Evolutionary conservation across 306 rosid genomes (phyloP).

Genomic region (Vachellia collinsii): DNA sequence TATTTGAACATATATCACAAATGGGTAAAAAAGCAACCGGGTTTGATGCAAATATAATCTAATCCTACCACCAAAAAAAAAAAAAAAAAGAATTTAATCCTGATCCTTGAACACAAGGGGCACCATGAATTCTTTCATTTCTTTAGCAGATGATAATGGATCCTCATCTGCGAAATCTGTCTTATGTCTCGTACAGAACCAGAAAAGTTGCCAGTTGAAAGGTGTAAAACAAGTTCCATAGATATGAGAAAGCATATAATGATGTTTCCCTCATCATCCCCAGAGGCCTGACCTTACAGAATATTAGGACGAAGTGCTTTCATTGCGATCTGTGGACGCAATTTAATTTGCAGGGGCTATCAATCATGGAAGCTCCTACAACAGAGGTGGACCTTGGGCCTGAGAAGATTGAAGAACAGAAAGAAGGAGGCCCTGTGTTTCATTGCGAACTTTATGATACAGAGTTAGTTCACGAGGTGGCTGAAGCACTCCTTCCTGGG

Average conservation of each 20-base stretch:
- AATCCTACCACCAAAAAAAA: neutral
- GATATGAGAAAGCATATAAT: neutral
- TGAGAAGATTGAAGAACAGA: constrained; percentile 66
- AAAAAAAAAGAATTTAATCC: neutral
- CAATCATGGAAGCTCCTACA: constrained; percentile 51
- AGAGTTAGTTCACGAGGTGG: constrained; percentile 70
- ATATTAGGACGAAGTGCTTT: neutral
- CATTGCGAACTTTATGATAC: constrained; percentile 70
- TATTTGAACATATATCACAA: neutral
- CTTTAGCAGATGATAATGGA: neutral
- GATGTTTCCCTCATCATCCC: neutral
- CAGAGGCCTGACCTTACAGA: neutral
- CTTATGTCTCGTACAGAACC: neutral
- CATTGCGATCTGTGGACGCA: neutral
- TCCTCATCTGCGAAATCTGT: neutral
- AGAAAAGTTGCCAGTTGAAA: neutral
- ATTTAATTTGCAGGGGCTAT: constrained; percentile 50
- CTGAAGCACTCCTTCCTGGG: constrained; percentile 78
- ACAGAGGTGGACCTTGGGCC: constrained; percentile 53
- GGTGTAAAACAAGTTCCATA: neutral
- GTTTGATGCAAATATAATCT: neutral
- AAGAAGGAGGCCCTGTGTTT: constrained; percentile 47
- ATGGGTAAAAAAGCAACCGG: neutral
- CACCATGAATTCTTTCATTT: neutral
- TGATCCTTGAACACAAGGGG: neutral